Conservation (phyloP, 768 basidiomycete genomes). For the Termitomyces sp. region DNA sequence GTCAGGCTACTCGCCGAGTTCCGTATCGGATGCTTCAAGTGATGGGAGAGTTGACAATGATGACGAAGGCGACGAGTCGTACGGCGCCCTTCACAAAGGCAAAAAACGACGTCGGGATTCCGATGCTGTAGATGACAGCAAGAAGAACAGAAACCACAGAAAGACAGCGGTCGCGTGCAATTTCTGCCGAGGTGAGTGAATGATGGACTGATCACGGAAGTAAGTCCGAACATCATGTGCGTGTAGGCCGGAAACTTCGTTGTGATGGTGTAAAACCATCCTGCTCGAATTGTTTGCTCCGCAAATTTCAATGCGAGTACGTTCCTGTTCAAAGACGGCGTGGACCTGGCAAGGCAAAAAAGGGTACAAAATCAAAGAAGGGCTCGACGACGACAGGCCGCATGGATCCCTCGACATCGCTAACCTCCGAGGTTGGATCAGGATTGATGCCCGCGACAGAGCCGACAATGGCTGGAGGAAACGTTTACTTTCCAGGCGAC, state of each 20-base stretch:
- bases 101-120: constrained; percentile 26
- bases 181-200: constrained; percentile 63
- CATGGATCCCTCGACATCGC: constrained; percentile 13
- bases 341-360: constrained; percentile 72
- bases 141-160: constrained; percentile 25
- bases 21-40: constrained; percentile 17
- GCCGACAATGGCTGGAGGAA: constrained; percentile 24
- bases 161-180: constrained; percentile 69
- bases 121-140: constrained; percentile 20
- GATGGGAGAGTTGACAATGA: constrained; percentile 18
- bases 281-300: constrained; percentile 59
- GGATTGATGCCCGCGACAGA: constrained; percentile 10
- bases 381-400: constrained; percentile 12
- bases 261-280: constrained; percentile 65
- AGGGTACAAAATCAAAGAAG: constrained; percentile 48
- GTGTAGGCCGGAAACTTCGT: constrained; percentile 63
- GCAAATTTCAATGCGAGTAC: constrained; percentile 50
- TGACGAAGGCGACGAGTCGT: constrained; percentile 21
- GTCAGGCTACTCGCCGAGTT: constrained; percentile 15
- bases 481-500: constrained; percentile 25
- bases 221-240: background rate
- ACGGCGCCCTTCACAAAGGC: constrained; percentile 17
- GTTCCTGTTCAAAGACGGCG: constrained; percentile 49
- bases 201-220: background rate
- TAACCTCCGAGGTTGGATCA: constrained; percentile 12